These are phyloP conservation scores for Tulasnella sp. DNA, from an alignment of 768 basidiomycete species.

Conservation along the genomic window DNA sequence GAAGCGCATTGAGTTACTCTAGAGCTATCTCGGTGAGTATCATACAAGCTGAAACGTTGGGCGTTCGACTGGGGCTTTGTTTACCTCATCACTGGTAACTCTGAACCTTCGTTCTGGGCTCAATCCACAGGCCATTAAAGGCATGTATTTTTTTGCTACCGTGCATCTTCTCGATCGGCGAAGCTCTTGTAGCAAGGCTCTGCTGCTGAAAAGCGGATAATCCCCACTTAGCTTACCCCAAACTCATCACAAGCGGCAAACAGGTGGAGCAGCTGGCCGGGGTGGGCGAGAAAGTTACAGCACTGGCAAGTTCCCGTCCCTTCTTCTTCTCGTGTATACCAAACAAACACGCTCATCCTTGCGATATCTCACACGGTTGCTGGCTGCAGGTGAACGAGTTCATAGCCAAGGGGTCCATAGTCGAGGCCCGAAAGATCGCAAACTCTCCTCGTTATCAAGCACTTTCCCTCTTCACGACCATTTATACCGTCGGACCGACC, in stretches of 20 bases:
- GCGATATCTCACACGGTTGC: no score
- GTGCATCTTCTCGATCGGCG: no score
- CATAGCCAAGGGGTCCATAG: slow-evolving; percentile 41
- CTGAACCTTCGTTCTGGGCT: neutral
- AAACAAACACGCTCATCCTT: neutral
- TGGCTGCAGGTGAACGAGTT: slow-evolving; percentile 59
- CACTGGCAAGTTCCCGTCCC: slow-evolving; percentile 24
- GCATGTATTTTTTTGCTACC: neutral
- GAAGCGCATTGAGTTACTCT: slow-evolving; percentile 61
- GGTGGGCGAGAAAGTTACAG: slow-evolving; percentile 32
- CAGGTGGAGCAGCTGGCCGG: slow-evolving; percentile 26
- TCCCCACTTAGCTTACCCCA: slow-evolving; percentile 21
- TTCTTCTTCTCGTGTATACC: neutral
- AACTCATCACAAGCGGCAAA: slow-evolving; percentile 13
- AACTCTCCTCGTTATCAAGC: slow-evolving; percentile 52
- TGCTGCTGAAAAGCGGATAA: no score
- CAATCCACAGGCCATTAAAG: slow-evolving; percentile 2
- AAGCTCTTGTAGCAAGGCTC: no score
- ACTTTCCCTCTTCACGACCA: slow-evolving; percentile 55
- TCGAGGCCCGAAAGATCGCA: slow-evolving; percentile 58
- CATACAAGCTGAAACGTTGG: neutral
- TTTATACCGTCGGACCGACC: slow-evolving; percentile 45
- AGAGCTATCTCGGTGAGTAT: slow-evolving; percentile 56
- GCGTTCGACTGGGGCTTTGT: neutral
- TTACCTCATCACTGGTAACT: slow-evolving; percentile 1